Percentiles rank a stretch among this genome's conserved stretches.
phyloP scores from a whole-genome alignment of 306 rosid genomes.

The Glycine soja region DNA sequence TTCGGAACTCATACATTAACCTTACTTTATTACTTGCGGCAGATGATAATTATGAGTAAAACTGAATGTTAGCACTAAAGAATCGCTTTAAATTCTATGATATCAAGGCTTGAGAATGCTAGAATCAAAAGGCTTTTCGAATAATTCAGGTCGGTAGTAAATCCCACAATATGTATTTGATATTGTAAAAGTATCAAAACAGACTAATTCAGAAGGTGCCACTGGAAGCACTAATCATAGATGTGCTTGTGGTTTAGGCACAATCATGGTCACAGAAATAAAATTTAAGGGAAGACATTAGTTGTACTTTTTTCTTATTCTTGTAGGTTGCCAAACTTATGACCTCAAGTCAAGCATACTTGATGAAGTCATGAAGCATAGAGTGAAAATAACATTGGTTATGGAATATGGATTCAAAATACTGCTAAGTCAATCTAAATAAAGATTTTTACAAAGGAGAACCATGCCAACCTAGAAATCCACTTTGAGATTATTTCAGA shows the following conservation, averaged over 20 bases:
- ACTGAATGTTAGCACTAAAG: constrained; percentile 11
- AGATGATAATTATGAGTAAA: constrained; percentile 9
- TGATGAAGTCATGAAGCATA: constrained; percentile 42
- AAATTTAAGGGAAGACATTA: constrained; percentile 8
- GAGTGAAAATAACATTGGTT: constrained; percentile 35
- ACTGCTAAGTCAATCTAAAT: constrained; percentile 11
- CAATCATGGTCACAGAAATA: neutral
- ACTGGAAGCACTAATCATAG: constrained; percentile 14
- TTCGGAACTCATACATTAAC: constrained; percentile 37
- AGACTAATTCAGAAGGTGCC: constrained; percentile 17
- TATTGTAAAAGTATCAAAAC: constrained; percentile 28
- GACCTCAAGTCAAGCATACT: constrained; percentile 22
- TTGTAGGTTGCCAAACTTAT: neutral
- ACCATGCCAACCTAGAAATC: constrained; percentile 63
- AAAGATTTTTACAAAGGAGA: constrained; percentile 22
- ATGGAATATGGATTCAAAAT: constrained; percentile 19
- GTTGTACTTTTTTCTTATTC: neutral
- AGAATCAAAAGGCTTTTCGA: constrained; percentile 17
- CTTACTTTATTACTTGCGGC: constrained; percentile 26
- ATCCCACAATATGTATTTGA: constrained; percentile 37
- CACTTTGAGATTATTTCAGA: constrained; percentile 64
- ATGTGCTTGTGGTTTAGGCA: constrained; percentile 3
- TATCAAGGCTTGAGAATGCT: constrained; percentile 27
- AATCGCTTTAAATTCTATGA: constrained; percentile 21
- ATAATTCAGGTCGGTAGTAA: constrained; percentile 28